Evolutionary conservation across 2,329 filamentous ascomycete genomes (phyloP).

Genomic region (Trematosphaeria pertusa): DNA sequence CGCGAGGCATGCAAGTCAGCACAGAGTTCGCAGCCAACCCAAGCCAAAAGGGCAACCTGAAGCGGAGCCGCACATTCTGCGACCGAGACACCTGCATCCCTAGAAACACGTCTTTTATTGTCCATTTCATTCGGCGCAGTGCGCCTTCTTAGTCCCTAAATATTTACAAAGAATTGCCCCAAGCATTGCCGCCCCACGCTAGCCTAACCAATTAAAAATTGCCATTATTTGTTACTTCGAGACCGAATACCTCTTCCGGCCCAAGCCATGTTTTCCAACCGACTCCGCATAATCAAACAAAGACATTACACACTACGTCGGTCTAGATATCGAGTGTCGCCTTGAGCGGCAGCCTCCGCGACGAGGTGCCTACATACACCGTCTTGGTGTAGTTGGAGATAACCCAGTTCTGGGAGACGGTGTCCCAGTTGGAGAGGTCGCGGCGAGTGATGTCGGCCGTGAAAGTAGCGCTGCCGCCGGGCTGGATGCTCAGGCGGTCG

Average conservation of each 20-base stretch:
- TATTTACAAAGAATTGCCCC: slow-evolving; percentile 11
- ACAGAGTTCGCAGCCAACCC: not conserved
- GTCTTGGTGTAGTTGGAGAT: slow-evolving; percentile 64
- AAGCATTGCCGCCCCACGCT: not conserved
- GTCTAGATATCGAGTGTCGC: slow-evolving; percentile 32
- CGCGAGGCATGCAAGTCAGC: slow-evolving; percentile 1
- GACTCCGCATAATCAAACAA: not conserved
- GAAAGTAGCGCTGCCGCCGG: slow-evolving; percentile 73
- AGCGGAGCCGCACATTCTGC: too few species aligned
- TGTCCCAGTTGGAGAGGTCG: slow-evolving; percentile 89
- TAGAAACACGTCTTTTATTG: too few species aligned
- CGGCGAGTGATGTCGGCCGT: slow-evolving; percentile 73
- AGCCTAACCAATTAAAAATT: slow-evolving; percentile 5
- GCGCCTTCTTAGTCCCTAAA: too few species aligned
- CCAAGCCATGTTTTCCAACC: not conserved
- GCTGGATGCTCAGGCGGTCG: slow-evolving; percentile 74
- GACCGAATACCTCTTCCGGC: not conserved
- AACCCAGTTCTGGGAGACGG: slow-evolving; percentile 82
- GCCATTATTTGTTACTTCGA: slow-evolving; percentile 1
- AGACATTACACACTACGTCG: slow-evolving; percentile 15
- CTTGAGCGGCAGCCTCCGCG: slow-evolving; percentile 62
- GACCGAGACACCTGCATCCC: too few species aligned
- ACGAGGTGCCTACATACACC: slow-evolving; percentile 66
- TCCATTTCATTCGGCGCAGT: too few species aligned
- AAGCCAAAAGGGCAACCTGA: not conserved